These are phyloP conservation scores for Peronospora farinosa DNA, from an alignment of 352 stramenopile genomes.

Conservation along the genomic window DNA sequence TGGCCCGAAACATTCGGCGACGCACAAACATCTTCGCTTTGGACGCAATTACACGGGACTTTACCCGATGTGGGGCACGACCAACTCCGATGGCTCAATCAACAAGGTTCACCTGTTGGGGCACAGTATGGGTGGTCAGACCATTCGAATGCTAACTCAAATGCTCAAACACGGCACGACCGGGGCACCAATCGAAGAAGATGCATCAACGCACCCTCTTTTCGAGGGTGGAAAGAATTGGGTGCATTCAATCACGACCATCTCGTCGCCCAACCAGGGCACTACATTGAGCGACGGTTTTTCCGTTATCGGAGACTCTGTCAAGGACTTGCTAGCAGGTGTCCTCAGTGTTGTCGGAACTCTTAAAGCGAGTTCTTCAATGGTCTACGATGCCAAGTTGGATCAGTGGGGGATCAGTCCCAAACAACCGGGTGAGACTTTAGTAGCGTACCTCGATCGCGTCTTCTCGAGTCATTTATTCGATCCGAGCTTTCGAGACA, in stretches of 20 bases:
- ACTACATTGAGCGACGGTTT: slow-evolving; percentile 45
- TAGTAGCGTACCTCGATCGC: slow-evolving; percentile 35
- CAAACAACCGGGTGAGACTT: slow-evolving; percentile 24
- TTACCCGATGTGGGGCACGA: slow-evolving; percentile 50
- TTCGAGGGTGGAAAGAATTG: slow-evolving; percentile 54
- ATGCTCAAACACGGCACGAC: slow-evolving; percentile 42
- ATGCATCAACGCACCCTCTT: slow-evolving; percentile 29
- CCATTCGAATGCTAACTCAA: slow-evolving; percentile 67
- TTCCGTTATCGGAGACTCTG: slow-evolving; percentile 31
- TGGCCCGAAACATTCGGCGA: slow-evolving; percentile 38
- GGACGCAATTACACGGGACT: slow-evolving; percentile 48
- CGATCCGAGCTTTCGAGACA: slow-evolving; percentile 45
- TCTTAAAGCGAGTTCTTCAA: slow-evolving; percentile 19
- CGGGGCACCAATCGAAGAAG: slow-evolving; percentile 32
- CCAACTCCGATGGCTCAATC: slow-evolving; percentile 37
- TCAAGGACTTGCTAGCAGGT: slow-evolving; percentile 29
- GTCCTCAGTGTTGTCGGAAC: slow-evolving; percentile 28
- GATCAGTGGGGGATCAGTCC: slow-evolving; percentile 42
- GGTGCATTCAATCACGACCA: slow-evolving; percentile 64
- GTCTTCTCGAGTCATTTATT: too few relatives aligned
- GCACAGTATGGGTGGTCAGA: slow-evolving; percentile 79
- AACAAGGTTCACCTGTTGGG: slow-evolving; percentile 67
- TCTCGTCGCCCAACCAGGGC: slow-evolving; percentile 58
- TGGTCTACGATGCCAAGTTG: slow-evolving; percentile 46
- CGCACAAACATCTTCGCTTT: slow-evolving; percentile 31